Evolutionary conservation across 192 early-diverging fungal genomes (phyloP), one percentile per base, ranked within the genome.

Genomic region (Spizellomyces sp.): DNA sequence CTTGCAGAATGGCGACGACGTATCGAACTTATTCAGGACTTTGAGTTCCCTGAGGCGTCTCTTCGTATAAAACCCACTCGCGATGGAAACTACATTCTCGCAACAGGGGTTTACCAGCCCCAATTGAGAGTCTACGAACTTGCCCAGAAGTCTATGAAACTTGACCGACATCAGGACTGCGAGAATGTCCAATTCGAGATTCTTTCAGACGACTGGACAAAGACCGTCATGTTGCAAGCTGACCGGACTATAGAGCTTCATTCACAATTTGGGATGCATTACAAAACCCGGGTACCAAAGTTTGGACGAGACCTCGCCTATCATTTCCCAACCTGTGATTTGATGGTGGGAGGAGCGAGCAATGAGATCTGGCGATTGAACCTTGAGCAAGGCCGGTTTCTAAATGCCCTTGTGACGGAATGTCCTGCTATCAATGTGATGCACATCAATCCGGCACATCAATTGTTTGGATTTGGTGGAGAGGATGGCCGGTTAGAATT

Each of bases 131-230:
- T 96, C 0, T 99, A 84, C 66, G 97, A 99, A 56, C 94, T 91
- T 71, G 73, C 88, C 9, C 90, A 99, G 70, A 85, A 96, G 81
- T 89, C 95, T 14, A 95, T 99, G 93, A 99, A 99, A 80, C 97
- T 99, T 77, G 96, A 99, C 72, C 89, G 97, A 50, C 94, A 97
- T 77, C 93, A 93, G 1, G 92, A 99, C 67, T 80, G 88, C 8
- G 97, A 99, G 73, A 98, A 96, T 74, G 86, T 99, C 15, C 69
- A 71, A 14, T 86, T 86, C 70, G 84, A 82, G 86, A 89, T 94
- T 59, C 79, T 99, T 22, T 95, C 95, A 5, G 95, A 99, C 70
- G 97, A 99, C 80, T 99, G 97, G 97, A 96, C 94, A 41, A 99
- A 99, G 75, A 83, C 86, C 5, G 94, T 97, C 41, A 90, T 93